Conservation (phyloP, 2,329 filamentous ascomycete genomes). For the Erysiphe neolycopersici region DNA sequence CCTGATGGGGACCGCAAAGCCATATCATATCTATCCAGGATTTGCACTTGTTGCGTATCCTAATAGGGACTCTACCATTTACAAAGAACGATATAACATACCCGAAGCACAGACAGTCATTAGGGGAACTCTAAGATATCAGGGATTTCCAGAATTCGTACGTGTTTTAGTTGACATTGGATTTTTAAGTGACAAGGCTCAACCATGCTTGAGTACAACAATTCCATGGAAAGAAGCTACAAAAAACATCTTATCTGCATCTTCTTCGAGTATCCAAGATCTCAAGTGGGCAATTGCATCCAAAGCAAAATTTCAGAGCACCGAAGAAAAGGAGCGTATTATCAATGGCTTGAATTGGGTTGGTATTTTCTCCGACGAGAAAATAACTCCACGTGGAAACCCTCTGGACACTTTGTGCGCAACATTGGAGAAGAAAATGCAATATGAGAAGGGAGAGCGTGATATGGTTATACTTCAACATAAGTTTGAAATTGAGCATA, state of each 20-base stretch:
- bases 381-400: conserved; percentile 47
- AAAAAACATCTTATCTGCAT: conserved; percentile 44
- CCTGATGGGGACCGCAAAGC: conserved; percentile 68
- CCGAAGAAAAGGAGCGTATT: conserved; percentile 42
- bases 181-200: conserved; percentile 50
- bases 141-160: conserved; percentile 77
- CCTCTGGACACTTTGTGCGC: conserved; percentile 80
- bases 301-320: conserved; percentile 45
- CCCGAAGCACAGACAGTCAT: conserved; percentile 76
- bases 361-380: conserved; percentile 37
- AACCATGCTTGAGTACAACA: conserved; percentile 36
- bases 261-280: conserved; percentile 37
- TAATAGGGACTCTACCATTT: conserved; percentile 72
- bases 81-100: conserved; percentile 73
- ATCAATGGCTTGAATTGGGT: conserved; percentile 49
- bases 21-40: conserved; percentile 72
- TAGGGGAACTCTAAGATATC: conserved; percentile 62
- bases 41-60: conserved; percentile 80
- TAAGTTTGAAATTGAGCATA: conserved; percentile 62
- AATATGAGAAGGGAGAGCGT: conserved; percentile 56
- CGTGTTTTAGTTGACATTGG: conserved; percentile 68
- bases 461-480: conserved; percentile 64
- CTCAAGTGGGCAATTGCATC: conserved; percentile 45
- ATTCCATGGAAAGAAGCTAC: conserved; percentile 70
- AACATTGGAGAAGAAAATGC: conserved; percentile 74